Base-by-base conservation (phyloP, 768 basidiomycete genomes). In the Rubroboletus satanas region DNA sequence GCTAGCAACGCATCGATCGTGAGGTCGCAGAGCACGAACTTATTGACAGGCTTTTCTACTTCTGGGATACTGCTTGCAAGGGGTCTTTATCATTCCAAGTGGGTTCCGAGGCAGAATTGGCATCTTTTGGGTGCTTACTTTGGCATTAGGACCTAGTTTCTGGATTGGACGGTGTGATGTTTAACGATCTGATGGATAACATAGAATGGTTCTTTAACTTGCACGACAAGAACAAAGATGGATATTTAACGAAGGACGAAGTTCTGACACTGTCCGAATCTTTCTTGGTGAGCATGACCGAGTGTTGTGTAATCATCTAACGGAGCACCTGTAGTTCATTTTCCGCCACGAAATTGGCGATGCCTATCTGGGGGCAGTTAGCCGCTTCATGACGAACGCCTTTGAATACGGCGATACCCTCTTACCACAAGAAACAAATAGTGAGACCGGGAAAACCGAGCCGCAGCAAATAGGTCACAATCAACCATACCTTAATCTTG, bases 131-230 rank as follows among this genome's bases (percentile, higher is more conserved):
- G 29, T 45, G 42, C 47, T 68, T 32, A 61, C 37, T 36, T 32
- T 26, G 56, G 32, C 42, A 55, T 17, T 66, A 98, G 90, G 94
- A 98, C 67, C 76, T 98, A 12, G 87, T 98, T 10, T 80, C 77
- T 29, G 96, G 97, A 1, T 76, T 98, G 46, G 88, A 97, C 62
- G 87, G 87, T 2, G 90, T 97, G 43, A 90, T 98, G 83, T 89
- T 91, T 74, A 95, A 92, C 59, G 97, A 98, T 70, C 74, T 99
- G 60, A 98, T 98, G 97, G 91, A 94, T 54, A 96, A 92, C 61
- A 96, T 98, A 63, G 92, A 97, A 69, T 99, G 96, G 96, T 96
- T 98, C 74, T 98, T 98, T 74, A 89, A 88, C 62, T 70, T 98
- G 46, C 92, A 96, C 58, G 93, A 95, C 73, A 95, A 95, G 73